A percentile compares a stretch with the other conserved stretches of the same genome.
Conservation (phyloP, 2,329 filamentous ascomycete species). For the Fusarium sp. region DNA sequence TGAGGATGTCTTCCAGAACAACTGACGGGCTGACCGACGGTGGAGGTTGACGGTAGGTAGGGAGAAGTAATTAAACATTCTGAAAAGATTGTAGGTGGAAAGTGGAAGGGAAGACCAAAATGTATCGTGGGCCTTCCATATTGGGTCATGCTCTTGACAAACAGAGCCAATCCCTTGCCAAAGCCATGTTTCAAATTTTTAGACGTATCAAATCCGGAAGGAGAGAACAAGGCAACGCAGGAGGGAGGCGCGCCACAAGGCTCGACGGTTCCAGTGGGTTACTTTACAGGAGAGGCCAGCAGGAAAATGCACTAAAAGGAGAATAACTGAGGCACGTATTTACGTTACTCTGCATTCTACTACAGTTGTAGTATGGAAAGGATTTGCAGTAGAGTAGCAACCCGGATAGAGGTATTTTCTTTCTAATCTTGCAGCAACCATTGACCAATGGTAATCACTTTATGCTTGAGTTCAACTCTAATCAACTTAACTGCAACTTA, state of each 20-base stretch:
- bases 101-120: constrained; percentile 14
- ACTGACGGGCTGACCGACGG: not conserved
- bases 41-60: not conserved
- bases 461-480: not conserved
- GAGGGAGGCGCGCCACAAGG: constrained; percentile 14
- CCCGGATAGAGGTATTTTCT: constrained; percentile 15
- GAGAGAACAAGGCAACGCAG: constrained; percentile 16
- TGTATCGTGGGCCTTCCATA: constrained; percentile 29
- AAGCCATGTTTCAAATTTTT: constrained; percentile 44
- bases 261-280: constrained; percentile 32
- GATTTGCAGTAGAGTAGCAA: not conserved
- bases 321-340: not conserved
- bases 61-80: not conserved
- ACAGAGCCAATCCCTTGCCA: constrained; percentile 13
- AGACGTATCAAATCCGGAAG: constrained; percentile 33
- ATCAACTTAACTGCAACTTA: not conserved
- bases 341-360: not conserved
- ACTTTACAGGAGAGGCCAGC: constrained; percentile 15
- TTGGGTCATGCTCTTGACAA: constrained; percentile 25
- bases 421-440: not conserved
- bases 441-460: constrained; percentile 20
- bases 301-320: not conserved
- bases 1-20: not conserved
- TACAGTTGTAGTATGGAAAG: not conserved
- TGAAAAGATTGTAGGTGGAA: not conserved